Evolutionary conservation across 768 basidiomycete genomes (phyloP).

Genomic region (Lactarius akahatsu): DNA sequence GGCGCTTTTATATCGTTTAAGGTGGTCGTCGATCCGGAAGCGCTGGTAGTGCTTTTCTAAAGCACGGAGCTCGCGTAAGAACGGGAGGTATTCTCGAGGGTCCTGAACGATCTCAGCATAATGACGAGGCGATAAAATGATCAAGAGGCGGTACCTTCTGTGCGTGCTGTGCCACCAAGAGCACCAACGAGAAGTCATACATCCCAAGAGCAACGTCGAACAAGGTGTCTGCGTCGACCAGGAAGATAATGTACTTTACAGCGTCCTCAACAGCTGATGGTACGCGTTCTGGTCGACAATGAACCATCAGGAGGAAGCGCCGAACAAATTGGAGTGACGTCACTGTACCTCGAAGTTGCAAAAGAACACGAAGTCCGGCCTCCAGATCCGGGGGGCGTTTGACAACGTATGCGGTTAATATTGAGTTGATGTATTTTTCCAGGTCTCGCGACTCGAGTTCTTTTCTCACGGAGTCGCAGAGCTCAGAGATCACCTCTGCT

Average conservation of each 20-base stretch:
- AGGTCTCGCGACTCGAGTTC: slow-evolving; percentile 73
- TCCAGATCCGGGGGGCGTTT: slow-evolving; percentile 92
- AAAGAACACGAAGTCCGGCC: slow-evolving; percentile 70
- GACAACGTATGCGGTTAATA: slow-evolving; percentile 90
- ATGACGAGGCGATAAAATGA: not conserved
- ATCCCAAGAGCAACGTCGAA: slow-evolving; percentile 97
- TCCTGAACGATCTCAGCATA: slow-evolving; percentile 56
- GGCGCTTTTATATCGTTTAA: slow-evolving; percentile 74
- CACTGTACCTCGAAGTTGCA: slow-evolving; percentile 70
- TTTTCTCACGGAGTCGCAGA: slow-evolving; percentile 75
- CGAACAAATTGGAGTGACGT: not conserved
- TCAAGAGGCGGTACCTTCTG: slow-evolving; percentile 69
- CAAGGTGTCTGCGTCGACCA: slow-evolving; percentile 86
- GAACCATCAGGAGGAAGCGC: not conserved
- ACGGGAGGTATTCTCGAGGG: slow-evolving; percentile 95
- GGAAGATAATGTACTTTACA: slow-evolving; percentile 97
- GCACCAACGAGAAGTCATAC: slow-evolving; percentile 96
- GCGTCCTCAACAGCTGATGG: slow-evolving; percentile 89
- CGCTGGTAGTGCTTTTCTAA: slow-evolving; percentile 80
- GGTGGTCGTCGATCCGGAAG: slow-evolving; percentile 91
- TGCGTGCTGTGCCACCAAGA: slow-evolving; percentile 95
- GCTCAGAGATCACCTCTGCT: slow-evolving; percentile 55
- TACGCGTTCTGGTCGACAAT: slow-evolving; percentile 46
- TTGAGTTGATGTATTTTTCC: slow-evolving; percentile 82
- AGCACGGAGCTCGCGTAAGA: slow-evolving; percentile 84